phyloP scores from a whole-genome alignment of 805 yeast genomes.

The Yamadazyma phyllophila region DNA sequence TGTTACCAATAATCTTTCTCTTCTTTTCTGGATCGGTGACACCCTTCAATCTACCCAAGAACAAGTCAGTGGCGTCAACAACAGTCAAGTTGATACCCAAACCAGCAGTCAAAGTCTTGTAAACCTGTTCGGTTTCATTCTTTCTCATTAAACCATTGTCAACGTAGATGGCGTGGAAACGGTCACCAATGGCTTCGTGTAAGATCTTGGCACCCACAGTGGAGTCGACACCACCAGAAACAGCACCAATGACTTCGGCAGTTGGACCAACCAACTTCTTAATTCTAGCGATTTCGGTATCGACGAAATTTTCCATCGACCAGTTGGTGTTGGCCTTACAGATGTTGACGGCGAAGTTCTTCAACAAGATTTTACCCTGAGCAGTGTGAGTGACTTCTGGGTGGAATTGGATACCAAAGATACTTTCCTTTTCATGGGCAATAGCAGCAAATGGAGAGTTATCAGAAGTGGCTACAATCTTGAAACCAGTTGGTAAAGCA shows the following conservation, averaged over 20 bases:
- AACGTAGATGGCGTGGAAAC: conserved; percentile 97
- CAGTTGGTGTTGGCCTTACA: conserved; percentile 88
- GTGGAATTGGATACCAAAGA: conserved; percentile 97
- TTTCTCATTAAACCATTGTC: conserved; percentile 97
- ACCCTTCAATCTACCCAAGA: conserved; percentile 82
- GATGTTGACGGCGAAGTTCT: conserved; percentile 89
- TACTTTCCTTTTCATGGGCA: conserved; percentile 65
- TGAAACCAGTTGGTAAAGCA: conserved; percentile 85
- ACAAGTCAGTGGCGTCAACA: conserved; percentile 90
- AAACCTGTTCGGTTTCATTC: conserved; percentile 86
- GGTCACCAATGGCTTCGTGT: conserved; percentile 97
- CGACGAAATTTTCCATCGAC: conserved; percentile 98
- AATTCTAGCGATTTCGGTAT: conserved; percentile 92
- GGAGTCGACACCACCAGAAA: conserved; percentile 99
- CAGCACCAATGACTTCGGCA: conserved; percentile 99
- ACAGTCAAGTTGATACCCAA: conserved; percentile 93
- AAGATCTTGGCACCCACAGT: conserved; percentile 98
- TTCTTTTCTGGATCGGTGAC: conserved; percentile 98
- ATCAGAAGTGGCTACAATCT: conserved; percentile 83
- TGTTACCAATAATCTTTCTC: conserved; percentile 97
- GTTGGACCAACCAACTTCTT: conserved; percentile 91
- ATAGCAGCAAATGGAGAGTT: conserved; percentile 97
- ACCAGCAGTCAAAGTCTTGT: conserved; percentile 86
- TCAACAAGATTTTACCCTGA: conserved; percentile 82
- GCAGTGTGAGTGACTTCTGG: conserved; percentile 98